These are phyloP conservation scores for Clathrospora elynae DNA, from an alignment of 2,329 filamentous ascomycete species.

Conservation along the genomic window DNA sequence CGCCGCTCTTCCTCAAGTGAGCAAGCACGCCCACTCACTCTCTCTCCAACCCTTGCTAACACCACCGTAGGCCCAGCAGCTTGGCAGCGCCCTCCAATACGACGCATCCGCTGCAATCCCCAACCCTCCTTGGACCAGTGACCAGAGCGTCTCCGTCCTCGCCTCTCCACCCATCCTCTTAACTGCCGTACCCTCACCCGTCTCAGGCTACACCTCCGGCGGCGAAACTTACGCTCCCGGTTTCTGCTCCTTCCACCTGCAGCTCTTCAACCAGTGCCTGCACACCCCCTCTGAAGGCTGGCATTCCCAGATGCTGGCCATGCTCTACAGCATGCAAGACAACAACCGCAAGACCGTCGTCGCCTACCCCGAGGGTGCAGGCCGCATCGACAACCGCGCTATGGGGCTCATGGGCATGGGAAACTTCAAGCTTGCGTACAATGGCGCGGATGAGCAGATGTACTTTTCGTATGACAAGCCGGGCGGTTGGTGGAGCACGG, in stretches of 20 bases:
- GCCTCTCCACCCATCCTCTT: not conserved
- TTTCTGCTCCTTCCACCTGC: slow-evolving; percentile 5
- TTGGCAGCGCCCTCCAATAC: no score
- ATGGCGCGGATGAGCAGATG: not conserved
- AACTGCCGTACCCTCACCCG: not conserved
- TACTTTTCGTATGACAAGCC: slow-evolving; percentile 3
- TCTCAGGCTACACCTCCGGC: not conserved
- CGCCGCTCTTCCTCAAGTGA: no score
- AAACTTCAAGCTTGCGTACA: not conserved
- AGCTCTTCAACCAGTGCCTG: slow-evolving; percentile 9
- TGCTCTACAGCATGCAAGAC: slow-evolving; percentile 7
- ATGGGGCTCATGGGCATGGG: slow-evolving; percentile 3
- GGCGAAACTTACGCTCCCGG: slow-evolving; percentile 2
- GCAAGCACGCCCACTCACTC: no score
- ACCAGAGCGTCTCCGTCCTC: no score
- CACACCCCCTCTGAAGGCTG: slow-evolving; percentile 6
- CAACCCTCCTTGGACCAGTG: no score
- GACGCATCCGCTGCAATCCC: no score
- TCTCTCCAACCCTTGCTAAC: no score
- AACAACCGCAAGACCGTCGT: not conserved
- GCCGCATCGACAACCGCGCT: slow-evolving; percentile 1
- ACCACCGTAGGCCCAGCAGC: no score
- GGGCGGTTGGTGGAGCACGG: slow-evolving; percentile 5
- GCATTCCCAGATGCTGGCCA: slow-evolving; percentile 8
- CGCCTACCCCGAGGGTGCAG: slow-evolving; percentile 1